Conservation (phyloP, 345 rosid species). For the Raphanus raphanistrum region DNA sequence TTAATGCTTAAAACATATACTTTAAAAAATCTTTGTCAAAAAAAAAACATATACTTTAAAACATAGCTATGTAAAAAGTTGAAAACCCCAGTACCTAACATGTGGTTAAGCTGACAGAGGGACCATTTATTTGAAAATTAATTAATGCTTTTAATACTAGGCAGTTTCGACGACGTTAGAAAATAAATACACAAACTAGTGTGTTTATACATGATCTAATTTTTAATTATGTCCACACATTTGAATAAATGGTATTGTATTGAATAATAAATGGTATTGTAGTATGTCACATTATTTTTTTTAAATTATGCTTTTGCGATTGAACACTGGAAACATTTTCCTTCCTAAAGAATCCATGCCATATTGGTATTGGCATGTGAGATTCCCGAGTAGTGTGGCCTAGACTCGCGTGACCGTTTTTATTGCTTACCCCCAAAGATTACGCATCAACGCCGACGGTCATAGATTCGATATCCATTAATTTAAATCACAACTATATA, state of each 20-base stretch:
- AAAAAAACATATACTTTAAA: neutral
- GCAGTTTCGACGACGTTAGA: slow-evolving; percentile 26
- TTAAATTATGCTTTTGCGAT: slow-evolving; percentile 9
- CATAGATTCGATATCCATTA: slow-evolving; percentile 32
- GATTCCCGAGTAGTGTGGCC: slow-evolving; percentile 39
- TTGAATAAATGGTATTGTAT: neutral
- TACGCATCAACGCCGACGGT: slow-evolving; percentile 31
- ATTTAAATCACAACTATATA: slow-evolving; percentile 21
- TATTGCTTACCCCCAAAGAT: slow-evolving; percentile 36
- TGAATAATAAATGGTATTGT: neutral
- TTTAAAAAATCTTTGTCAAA: too few relatives aligned
- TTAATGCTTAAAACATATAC: neutral
- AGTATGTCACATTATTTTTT: neutral
- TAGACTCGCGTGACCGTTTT: slow-evolving; percentile 41
- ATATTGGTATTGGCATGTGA: slow-evolving; percentile 37
- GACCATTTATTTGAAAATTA: slow-evolving; percentile 35
- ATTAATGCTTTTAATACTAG: slow-evolving; percentile 17
- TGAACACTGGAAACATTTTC: slow-evolving; percentile 14
- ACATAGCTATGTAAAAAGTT: neutral
- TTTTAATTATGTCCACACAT: neutral
- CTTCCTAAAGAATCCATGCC: slow-evolving; percentile 18
- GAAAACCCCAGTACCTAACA: slow-evolving; percentile 16
- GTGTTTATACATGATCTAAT: slow-evolving; percentile 6
- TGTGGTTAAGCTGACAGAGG: slow-evolving; percentile 41
- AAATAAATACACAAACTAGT: slow-evolving; percentile 7